Evolutionary conservation across 805 yeast genomes (phyloP).

Genomic region (Ogataea dorogensis): DNA sequence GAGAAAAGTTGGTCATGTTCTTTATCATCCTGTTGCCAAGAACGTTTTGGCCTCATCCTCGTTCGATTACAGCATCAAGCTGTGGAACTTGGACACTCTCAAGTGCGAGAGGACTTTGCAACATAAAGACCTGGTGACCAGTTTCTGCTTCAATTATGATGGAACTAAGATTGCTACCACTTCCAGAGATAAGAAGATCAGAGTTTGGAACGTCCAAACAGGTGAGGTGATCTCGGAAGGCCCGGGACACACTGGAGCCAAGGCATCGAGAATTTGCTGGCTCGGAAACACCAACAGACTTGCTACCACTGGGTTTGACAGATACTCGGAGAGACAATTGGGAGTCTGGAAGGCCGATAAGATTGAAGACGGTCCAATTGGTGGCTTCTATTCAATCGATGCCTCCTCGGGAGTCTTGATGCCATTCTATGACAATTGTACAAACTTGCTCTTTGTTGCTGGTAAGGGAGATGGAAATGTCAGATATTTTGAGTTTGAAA

Average conservation of each 20-base stretch:
- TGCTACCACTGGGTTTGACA: constrained; percentile 92
- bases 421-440: constrained; percentile 85
- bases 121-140: constrained; percentile 91
- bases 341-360: constrained; percentile 88
- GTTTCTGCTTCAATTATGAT: constrained; percentile 85
- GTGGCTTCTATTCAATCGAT: constrained; percentile 84
- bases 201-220: constrained; percentile 87
- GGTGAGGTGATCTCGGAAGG: constrained; percentile 80
- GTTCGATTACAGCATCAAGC: constrained; percentile 83
- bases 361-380: constrained; percentile 78
- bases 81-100: constrained; percentile 85
- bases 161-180: constrained; percentile 87
- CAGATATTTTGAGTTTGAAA: constrained; percentile 85
- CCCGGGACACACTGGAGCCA: constrained; percentile 89
- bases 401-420: constrained; percentile 90
- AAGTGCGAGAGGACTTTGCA: constrained; percentile 67
- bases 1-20: constrained; percentile 90
- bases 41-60: constrained; percentile 88
- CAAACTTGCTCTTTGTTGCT: constrained; percentile 78
- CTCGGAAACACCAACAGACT: constrained; percentile 81
- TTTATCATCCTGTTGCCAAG: constrained; percentile 84
- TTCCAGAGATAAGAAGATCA: constrained; percentile 82
- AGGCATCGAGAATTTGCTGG: constrained; percentile 87
- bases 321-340: constrained; percentile 89
- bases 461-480: constrained; percentile 99